phyloP scores from a whole-genome alignment of 768 basidiomycete genomes.

The Imleria badia region DNA sequence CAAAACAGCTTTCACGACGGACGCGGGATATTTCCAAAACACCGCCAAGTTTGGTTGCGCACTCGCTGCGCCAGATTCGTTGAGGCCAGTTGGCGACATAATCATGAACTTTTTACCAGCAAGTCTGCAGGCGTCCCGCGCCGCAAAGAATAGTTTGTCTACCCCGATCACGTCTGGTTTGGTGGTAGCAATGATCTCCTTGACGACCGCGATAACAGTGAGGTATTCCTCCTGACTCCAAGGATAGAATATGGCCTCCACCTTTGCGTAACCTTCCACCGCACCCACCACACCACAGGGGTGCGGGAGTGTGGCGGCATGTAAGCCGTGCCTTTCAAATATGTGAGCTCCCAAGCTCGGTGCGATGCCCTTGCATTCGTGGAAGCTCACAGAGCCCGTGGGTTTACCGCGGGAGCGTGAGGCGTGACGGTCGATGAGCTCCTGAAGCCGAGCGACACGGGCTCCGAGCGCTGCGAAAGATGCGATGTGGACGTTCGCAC shows the following conservation, averaged over 20 bases:
- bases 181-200: neutral
- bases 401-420: neutral
- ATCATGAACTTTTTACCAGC: neutral
- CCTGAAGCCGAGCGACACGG: constrained; percentile 9
- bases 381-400: constrained; percentile 4
- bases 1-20: neutral
- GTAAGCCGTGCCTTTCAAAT: neutral
- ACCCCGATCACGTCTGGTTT: neutral
- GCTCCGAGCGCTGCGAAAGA: constrained; percentile 9
- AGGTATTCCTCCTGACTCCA: constrained; percentile 11
- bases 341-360: neutral
- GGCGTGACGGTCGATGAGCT: neutral
- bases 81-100: neutral
- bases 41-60: neutral
- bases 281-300: constrained; percentile 4
- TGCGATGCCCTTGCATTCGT: neutral
- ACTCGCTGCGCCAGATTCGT: neutral
- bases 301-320: neutral
- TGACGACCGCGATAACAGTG: neutral
- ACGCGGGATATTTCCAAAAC: constrained; percentile 11
- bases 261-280: neutral
- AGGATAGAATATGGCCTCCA: neutral
- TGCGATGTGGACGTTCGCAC: constrained; percentile 7
- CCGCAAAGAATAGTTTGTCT: neutral
- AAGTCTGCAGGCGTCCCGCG: constrained; percentile 6